Conservation (phyloP, 2,329 filamentous ascomycete genomes). For the Aspergillus tanneri region DNA sequence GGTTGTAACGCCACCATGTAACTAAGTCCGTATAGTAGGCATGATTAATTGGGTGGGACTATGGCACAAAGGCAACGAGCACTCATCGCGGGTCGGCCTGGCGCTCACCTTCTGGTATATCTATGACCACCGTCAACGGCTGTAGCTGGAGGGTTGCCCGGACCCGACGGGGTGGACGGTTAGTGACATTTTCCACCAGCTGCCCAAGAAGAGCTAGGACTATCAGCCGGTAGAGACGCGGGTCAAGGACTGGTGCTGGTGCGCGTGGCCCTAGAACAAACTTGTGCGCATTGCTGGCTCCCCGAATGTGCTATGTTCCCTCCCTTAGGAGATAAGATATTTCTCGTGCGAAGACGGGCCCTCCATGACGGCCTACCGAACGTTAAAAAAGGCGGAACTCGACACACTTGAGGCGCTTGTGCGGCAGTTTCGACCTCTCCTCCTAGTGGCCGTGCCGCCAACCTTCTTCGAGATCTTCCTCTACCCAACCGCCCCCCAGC, state of each 20-base stretch:
- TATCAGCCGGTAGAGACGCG: not conserved
- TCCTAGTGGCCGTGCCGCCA: not conserved
- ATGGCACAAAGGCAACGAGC: slow-evolving; percentile 6
- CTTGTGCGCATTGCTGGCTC: slow-evolving; percentile 1
- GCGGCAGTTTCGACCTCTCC: slow-evolving; percentile 1
- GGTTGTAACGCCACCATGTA: no score
- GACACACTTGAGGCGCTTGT: slow-evolving; percentile 3
- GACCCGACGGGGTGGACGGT: slow-evolving; percentile 2
- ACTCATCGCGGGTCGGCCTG: slow-evolving; percentile 8
- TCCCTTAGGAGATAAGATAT: slow-evolving; percentile 4
- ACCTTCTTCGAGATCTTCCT: slow-evolving; percentile 11
- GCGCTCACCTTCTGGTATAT: slow-evolving; percentile 7
- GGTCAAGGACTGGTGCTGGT: slow-evolving; percentile 3
- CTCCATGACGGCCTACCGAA: slow-evolving; percentile 10
- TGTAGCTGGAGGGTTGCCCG: not conserved
- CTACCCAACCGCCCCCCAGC: slow-evolving; percentile 8
- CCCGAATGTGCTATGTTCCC: slow-evolving; percentile 9
- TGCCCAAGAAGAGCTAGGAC: not conserved
- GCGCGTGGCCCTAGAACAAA: slow-evolving; percentile 8
- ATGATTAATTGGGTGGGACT: slow-evolving; percentile 4
- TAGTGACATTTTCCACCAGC: not conserved
- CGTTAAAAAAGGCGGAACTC: slow-evolving; percentile 7
- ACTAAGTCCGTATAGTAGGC: not conserved
- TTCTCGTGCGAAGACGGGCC: slow-evolving; percentile 1
- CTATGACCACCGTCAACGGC: slow-evolving; percentile 4